Percentiles rank a stretch among this genome's conserved stretches.
phyloP scores from a whole-genome alignment of 2,329 filamentous ascomycete species.

The Trichophyton verrucosum region DNA sequence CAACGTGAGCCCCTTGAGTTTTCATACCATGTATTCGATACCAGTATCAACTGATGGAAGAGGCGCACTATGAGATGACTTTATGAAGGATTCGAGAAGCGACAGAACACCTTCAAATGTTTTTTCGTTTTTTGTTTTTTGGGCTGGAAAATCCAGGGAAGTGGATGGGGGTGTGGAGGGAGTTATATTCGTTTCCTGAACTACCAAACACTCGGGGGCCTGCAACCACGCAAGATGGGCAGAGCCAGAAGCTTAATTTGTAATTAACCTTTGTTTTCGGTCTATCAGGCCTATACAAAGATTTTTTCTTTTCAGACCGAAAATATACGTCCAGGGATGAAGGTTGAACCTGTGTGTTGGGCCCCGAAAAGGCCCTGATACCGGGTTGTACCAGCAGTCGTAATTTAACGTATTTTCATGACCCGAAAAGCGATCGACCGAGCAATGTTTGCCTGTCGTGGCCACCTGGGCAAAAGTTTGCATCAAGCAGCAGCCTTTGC shows the following conservation, averaged over 20 bases:
- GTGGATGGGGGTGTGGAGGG: not conserved
- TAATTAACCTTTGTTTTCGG: not conserved
- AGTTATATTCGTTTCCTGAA: not conserved
- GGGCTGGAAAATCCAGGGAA: slow-evolving; percentile 1
- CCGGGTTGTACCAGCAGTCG: not conserved
- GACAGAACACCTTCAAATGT: not conserved
- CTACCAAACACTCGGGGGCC: not conserved
- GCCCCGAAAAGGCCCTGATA: not conserved
- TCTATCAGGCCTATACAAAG: not conserved
- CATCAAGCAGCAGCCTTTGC: not conserved
- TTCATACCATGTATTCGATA: not conserved
- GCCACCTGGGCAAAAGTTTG: not conserved
- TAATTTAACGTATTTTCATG: not conserved
- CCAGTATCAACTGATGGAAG: not conserved
- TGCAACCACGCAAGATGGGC: not conserved
- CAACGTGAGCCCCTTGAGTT: not conserved
- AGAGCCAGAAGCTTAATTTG: slow-evolving; percentile 2
- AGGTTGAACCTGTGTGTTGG: slow-evolving; percentile 4
- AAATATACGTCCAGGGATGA: not conserved
- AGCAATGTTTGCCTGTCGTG: not conserved
- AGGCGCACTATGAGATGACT: not conserved
- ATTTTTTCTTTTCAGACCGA: not conserved
- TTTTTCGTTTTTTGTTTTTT: not conserved
- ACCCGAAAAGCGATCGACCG: not conserved
- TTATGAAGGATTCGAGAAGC: not conserved